These are phyloP conservation scores for Tuber microsphaerosporum DNA, from an alignment of 495 filamentous ascomycete genomes.

Conservation along the genomic window DNA sequence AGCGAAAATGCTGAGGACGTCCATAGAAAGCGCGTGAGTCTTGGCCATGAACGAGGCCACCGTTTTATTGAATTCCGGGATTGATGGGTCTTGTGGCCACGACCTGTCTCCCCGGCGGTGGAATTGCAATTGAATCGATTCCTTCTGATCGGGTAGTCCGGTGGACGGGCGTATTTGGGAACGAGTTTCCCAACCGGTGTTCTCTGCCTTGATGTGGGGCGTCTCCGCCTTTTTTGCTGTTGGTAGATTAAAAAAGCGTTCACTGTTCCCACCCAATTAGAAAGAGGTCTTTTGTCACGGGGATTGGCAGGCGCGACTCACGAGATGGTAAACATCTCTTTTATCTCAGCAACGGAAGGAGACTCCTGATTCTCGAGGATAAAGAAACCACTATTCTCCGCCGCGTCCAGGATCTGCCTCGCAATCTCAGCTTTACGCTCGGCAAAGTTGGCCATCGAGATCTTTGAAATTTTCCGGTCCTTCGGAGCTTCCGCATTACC, in stretches of 20 bases:
- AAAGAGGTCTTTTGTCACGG: not conserved
- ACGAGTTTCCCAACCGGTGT: slow-evolving; percentile 60
- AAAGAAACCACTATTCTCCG: slow-evolving; percentile 61
- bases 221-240: slow-evolving; percentile 50
- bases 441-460: slow-evolving; percentile 54
- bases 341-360: slow-evolving; percentile 46
- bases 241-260: slow-evolving; percentile 53
- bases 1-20: slow-evolving; percentile 56
- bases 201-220: slow-evolving; percentile 49
- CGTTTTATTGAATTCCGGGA: slow-evolving; percentile 49
- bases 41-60: slow-evolving; percentile 51
- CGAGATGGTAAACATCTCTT: slow-evolving; percentile 50
- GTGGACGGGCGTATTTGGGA: slow-evolving; percentile 58
- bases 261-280: slow-evolving; percentile 6
- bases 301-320: slow-evolving; percentile 5
- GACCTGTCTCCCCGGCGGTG: slow-evolving; percentile 46
- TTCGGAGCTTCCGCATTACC: slow-evolving; percentile 39
- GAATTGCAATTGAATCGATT: slow-evolving; percentile 58
- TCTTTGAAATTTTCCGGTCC: slow-evolving; percentile 51
- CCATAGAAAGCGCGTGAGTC: slow-evolving; percentile 51
- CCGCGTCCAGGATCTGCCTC: slow-evolving; percentile 50
- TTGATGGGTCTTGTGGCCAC: slow-evolving; percentile 50
- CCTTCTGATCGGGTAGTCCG: slow-evolving; percentile 56
- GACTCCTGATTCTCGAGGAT: slow-evolving; percentile 54
- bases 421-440: slow-evolving; percentile 52